Percentiles rank a stretch among this genome's conserved stretches.
Conservation (phyloP, 1,284 basidiomycete genomes). For the Coriolopsis trogii region DNA sequence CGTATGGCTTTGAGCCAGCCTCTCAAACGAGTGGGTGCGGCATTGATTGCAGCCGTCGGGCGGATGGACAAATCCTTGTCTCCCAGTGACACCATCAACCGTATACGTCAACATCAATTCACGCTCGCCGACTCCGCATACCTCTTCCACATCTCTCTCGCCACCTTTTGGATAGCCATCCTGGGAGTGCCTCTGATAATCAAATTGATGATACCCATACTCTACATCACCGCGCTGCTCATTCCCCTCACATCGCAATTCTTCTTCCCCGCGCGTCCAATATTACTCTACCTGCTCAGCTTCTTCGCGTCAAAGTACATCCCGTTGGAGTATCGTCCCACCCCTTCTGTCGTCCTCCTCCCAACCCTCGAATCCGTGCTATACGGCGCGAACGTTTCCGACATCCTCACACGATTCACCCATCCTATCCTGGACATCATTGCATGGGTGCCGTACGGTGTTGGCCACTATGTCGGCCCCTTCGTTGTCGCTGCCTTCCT, state of each 20-base stretch:
- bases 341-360: conserved; percentile 89
- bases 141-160: conserved; percentile 65
- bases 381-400: conserved; percentile 96
- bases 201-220: conserved; percentile 81
- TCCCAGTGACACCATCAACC: conserved; percentile 68
- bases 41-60: conserved; percentile 60
- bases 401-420: conserved; percentile 93
- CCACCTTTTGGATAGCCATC: conserved; percentile 76
- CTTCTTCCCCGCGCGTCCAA: conserved; percentile 86
- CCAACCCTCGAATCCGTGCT: conserved; percentile 94
- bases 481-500: conserved; percentile 80
- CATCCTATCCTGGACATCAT: conserved; percentile 91
- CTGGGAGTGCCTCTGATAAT: conserved; percentile 74
- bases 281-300: conserved; percentile 84
- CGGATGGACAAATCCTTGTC: conserved; percentile 80
- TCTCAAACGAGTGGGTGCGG: conserved; percentile 42
- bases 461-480: conserved; percentile 87
- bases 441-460: conserved; percentile 96
- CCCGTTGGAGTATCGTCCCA: conserved; percentile 72
- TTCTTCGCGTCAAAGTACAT: conserved; percentile 91
- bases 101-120: conserved; percentile 65
- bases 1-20: conserved; percentile 19
- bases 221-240: conserved; percentile 72
- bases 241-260: conserved; percentile 93
- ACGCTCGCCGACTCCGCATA: conserved; percentile 63